Conservation (phyloP, 164 flowering plant species). For the Macadamia integrifolia region DNA sequence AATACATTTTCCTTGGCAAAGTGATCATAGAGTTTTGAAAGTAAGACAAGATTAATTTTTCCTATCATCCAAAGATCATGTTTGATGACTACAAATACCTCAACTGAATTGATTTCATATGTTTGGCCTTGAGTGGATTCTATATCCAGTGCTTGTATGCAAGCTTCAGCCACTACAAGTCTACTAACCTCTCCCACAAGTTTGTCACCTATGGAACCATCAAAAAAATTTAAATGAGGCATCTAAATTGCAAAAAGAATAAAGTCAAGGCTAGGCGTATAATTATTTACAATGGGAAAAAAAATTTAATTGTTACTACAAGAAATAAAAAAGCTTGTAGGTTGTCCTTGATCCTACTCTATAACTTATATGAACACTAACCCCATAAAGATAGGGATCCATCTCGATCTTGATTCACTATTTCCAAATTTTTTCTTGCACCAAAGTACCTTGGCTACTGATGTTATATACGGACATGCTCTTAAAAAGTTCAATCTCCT, state of each 20-base stretch:
- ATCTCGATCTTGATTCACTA: no score
- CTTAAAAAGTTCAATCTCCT: no score
- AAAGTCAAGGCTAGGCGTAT: background rate
- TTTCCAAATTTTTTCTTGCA: no score
- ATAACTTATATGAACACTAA: no score
- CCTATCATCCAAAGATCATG: background rate
- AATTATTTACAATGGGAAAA: background rate
- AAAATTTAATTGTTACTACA: no score
- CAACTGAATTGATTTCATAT: conserved; percentile 80
- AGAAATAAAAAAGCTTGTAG: no score
- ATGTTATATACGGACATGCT: no score
- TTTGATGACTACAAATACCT: conserved; percentile 34
- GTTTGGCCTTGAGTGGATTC: conserved; percentile 65
- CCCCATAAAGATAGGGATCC: no score
- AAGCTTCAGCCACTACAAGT: conserved; percentile 93
- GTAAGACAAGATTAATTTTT: no score
- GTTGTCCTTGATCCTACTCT: no score
- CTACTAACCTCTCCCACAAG: conserved; percentile 95
- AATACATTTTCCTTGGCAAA: background rate
- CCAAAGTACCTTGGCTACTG: no score
- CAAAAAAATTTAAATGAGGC: background rate
- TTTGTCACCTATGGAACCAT: conserved; percentile 61
- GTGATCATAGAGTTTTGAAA: no score
- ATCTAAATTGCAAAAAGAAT: background rate
- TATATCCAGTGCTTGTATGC: conserved; percentile 85